Evolutionary conservation across 225 moss, liverwort and hornwort species (phyloP).

Genomic region (Lunularia cruciata): DNA sequence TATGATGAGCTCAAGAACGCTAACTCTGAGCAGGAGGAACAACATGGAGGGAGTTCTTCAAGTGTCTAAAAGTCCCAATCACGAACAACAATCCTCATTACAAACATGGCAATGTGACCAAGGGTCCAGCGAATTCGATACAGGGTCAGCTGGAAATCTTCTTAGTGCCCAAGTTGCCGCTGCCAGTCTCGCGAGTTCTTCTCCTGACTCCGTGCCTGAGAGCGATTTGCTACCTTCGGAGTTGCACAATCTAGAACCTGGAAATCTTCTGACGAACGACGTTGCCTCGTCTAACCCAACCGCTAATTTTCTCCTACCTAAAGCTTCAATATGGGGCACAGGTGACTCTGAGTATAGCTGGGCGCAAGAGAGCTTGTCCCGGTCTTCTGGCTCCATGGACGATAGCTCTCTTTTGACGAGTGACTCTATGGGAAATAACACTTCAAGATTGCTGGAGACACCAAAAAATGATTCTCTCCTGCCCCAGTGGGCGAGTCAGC

Average conservation of each 20-base stretch:
- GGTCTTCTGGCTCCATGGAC: slow-evolving; percentile 47
- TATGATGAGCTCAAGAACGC: slow-evolving; percentile 41
- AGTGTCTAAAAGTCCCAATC: slow-evolving; percentile 33
- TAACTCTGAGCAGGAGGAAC: slow-evolving; percentile 39
- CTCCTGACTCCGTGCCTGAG: slow-evolving; percentile 44
- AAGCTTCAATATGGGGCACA: slow-evolving; percentile 48
- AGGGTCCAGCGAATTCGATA: slow-evolving; percentile 44
- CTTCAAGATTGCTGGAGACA: slow-evolving; percentile 39
- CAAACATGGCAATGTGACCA: slow-evolving; percentile 51
- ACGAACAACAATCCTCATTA: slow-evolving; percentile 34
- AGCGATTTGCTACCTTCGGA: slow-evolving; percentile 45
- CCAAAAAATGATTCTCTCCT: slow-evolving; percentile 39
- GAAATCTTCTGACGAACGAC: slow-evolving; percentile 42
- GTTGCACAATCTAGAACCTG: slow-evolving; percentile 46
- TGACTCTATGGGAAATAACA: slow-evolving; percentile 36
- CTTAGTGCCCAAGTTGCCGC: slow-evolving; percentile 44
- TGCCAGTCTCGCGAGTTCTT: slow-evolving; percentile 41
- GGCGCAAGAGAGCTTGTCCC: slow-evolving; percentile 45
- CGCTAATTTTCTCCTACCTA: slow-evolving; percentile 47
- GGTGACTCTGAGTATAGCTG: slow-evolving; percentile 54
- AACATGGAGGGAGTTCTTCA: slow-evolving; percentile 52
- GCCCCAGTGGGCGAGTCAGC: slow-evolving; percentile 39
- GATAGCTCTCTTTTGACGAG: slow-evolving; percentile 46
- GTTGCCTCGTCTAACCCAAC: slow-evolving; percentile 36
- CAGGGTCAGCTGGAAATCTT: slow-evolving; percentile 36